Evolutionary conservation across 106 monocot species (phyloP).

Genomic region (Dactylorhiza incarnata): DNA sequence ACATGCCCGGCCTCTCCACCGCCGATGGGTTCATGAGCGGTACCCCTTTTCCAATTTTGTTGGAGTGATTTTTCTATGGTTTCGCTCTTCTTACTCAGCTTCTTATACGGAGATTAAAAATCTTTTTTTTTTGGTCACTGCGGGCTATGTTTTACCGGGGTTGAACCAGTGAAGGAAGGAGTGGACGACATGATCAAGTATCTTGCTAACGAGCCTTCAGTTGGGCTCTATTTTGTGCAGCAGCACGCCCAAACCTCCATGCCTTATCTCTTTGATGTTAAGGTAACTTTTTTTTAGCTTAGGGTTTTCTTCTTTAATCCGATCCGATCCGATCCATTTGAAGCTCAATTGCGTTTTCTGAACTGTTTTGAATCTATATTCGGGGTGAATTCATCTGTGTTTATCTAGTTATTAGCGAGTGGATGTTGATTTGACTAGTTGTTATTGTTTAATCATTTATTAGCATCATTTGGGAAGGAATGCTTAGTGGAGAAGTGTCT

Average conservation of each 20-base stretch:
- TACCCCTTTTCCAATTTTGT: not conserved
- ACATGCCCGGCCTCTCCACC: constrained; percentile 39
- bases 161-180: constrained; percentile 60
- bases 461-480: not conserved
- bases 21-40: constrained; percentile 53
- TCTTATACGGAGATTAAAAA: not conserved
- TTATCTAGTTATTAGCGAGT: not conserved
- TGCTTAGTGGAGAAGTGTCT: too few species aligned
- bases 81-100: not conserved
- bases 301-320: not conserved
- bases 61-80: not conserved
- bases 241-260: constrained; percentile 71
- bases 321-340: not conserved
- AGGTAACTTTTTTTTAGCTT: constrained; percentile 21
- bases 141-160: not conserved
- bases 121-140: not conserved
- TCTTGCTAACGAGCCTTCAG: constrained; percentile 83
- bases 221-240: constrained; percentile 83
- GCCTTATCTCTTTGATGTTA: constrained; percentile 54
- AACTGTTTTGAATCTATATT: not conserved
- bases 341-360: not conserved
- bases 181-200: constrained; percentile 88
- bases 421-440: not conserved
- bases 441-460: too few species aligned
- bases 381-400: not conserved